Evolutionary conservation across 225 moss, liverwort and hornwort genomes (phyloP), one percentile per base, ranked within the genome.

Genomic region (Straminergon stramineum): DNA sequence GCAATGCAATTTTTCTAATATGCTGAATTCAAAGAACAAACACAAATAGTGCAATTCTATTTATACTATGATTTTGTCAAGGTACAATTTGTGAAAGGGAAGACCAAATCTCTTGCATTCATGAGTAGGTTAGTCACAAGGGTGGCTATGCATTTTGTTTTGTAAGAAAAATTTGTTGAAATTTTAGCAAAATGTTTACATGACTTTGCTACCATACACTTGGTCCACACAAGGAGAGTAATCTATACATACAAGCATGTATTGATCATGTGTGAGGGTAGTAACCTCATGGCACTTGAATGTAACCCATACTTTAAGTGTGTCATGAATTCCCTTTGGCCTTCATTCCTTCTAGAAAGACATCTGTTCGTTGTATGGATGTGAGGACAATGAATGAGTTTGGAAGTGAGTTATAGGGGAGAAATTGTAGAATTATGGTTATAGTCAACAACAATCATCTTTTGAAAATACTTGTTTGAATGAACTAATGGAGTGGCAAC

Each of bases 11-110:
- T 68, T 35, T 37, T 6, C n/a, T 0, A 68, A 22, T n/a, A 37
- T n/a, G 12, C 1, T 2, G 7, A n/a, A 22, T 6, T 5, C 1
- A 68, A 4, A n/a, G 7, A n/a, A n/a, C 2, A n/a, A 4, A 69
- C 13, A n/a, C 7, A 69, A 69, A 69, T 39, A 4, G 8, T 70
- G 8, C 14, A 39, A 14, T 70, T 70, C 24, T 4, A 70, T 70
- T 23, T 70, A 70, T 39, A 71, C 26, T 15, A 41, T 71, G 2
- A 71, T 1, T 41, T 71, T 4, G 4, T 3, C 3, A 71, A 71
- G 6, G 5, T 15, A 71, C 24, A 41, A 15, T 26, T 3, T 0
- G 0, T 13, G 12, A 71, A 70, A 71, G 4, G 5, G 15, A 41
- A 41, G 71, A 39, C 71, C 26, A 41, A 71, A 41, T 41, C 9